Evolutionary conservation across 345 rosid genomes (phyloP).

Genomic region (Dimocarpus longan): DNA sequence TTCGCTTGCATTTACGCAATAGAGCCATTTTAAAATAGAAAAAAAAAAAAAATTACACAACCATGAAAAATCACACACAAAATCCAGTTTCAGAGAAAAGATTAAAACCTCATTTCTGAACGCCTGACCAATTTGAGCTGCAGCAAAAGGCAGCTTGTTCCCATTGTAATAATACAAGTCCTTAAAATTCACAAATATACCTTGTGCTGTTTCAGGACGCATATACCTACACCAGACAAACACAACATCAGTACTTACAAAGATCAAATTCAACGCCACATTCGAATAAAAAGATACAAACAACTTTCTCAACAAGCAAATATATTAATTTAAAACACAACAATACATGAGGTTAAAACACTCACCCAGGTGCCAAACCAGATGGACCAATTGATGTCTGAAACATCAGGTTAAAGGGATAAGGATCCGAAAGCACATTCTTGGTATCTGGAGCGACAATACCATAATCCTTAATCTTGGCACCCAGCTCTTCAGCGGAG

Average conservation of each 20-base stretch:
- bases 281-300: neutral
- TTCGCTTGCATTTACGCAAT: neutral
- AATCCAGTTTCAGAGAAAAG: slow-evolving; percentile 11
- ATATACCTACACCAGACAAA: slow-evolving; percentile 60
- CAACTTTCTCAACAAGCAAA: neutral
- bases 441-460: slow-evolving; percentile 83
- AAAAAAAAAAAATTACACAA: neutral
- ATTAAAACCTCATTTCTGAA: slow-evolving; percentile 85
- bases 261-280: neutral
- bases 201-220: slow-evolving; percentile 99
- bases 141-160: slow-evolving; percentile 93
- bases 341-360: neutral
- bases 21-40: neutral
- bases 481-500: slow-evolving; percentile 75
- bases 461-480: slow-evolving; percentile 77
- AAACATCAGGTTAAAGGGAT: slow-evolving; percentile 93
- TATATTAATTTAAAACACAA: neutral
- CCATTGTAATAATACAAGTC: slow-evolving; percentile 91
- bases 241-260: neutral
- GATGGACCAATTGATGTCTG: slow-evolving; percentile 98
- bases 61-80: neutral
- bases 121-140: slow-evolving; percentile 98
- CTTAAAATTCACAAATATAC: slow-evolving; percentile 91
- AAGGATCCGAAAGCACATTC: slow-evolving; percentile 88
- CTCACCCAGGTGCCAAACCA: slow-evolving; percentile 79